Base-by-base conservation (phyloP, 2,329 filamentous ascomycete genomes). In the Trichoderma hamatum region DNA sequence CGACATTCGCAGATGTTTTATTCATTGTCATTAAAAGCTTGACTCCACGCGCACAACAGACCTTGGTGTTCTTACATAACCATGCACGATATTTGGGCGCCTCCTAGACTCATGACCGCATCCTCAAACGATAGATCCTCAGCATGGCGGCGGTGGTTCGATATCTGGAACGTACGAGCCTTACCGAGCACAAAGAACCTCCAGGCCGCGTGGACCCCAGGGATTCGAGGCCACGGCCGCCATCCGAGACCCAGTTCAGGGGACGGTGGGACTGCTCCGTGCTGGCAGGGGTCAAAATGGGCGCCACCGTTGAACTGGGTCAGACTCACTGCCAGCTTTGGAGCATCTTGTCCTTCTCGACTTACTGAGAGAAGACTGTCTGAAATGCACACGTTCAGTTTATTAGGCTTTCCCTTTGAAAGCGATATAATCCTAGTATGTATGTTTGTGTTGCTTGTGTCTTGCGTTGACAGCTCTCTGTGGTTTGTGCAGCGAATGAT, bases 121-220 rank as follows among this genome's bases (percentile, higher is more conserved):
- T 73, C 9, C 68, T 72, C 67, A 5, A 21, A 24, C 46, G 10
- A 21, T 21, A 10, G n/a, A 6, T 11, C 2, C 13, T 24, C n/a
- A 24, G 4, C 43, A 10, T 5, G 3, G n/a, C 77, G 80, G 10
- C 82, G 85, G 72, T 87, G 84, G 85, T 87, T 86, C 73, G 84
- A 87, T 72, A 78, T 85, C 43, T 83, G 79, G 77, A 82, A 83
- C 61, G 75, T 81, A 0, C 72, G 76, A 21, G 75, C 83, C 68
- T 81, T 19, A 60, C 76, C 1, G 75, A 82, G n/a, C 72, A 75
- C 19, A 82, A 85, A 69, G 80, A 83, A 3, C 69, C 83, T 5
- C 83, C 14, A 85, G 72, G 73, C 74, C 0, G 71, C 0, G 70
- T 75, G 0, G 84, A 83, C 0, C 72, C 87, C 13, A 73, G 72